These are phyloP conservation scores for Leucocoprinus gongylophorus DNA, from an alignment of 1,284 basidiomycete species.

Conservation along the genomic window DNA sequence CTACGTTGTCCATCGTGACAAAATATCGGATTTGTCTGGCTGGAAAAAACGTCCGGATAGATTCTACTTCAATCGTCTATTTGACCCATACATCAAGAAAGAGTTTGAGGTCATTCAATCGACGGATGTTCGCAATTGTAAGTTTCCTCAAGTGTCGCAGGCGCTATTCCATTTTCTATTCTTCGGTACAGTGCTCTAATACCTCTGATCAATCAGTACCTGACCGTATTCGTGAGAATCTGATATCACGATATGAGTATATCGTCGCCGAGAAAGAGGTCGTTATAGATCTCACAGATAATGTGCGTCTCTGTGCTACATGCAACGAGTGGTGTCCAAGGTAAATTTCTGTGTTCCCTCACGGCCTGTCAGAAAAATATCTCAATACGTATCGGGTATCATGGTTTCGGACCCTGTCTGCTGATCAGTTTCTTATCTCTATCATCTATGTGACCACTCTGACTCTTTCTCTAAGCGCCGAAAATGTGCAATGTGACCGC, in stretches of 20 bases:
- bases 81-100: constrained; percentile 97
- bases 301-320: constrained; percentile 76
- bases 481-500: constrained; percentile 89
- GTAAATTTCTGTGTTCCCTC: constrained; percentile 40
- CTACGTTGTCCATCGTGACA: constrained; percentile 89
- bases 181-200: constrained; percentile 14
- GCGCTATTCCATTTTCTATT: constrained; percentile 9
- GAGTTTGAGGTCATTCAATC: constrained; percentile 95
- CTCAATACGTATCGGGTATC: neutral
- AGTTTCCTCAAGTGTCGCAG: constrained; percentile 29
- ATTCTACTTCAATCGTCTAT: constrained; percentile 91
- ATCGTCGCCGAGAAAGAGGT: constrained; percentile 92
- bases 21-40: constrained; percentile 87
- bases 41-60: constrained; percentile 95
- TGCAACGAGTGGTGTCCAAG: constrained; percentile 86
- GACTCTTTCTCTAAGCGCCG: constrained; percentile 44
- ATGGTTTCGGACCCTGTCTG: neutral
- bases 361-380: constrained; percentile 1
- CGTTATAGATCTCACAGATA: constrained; percentile 84
- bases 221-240: constrained; percentile 65
- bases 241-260: constrained; percentile 87
- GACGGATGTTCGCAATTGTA: constrained; percentile 83
- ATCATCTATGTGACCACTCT: neutral
- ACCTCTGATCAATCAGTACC: constrained; percentile 51
- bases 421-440: neutral